Conservation (phyloP, 2,329 filamentous ascomycete genomes). For the Epicoccum nigrum region DNA sequence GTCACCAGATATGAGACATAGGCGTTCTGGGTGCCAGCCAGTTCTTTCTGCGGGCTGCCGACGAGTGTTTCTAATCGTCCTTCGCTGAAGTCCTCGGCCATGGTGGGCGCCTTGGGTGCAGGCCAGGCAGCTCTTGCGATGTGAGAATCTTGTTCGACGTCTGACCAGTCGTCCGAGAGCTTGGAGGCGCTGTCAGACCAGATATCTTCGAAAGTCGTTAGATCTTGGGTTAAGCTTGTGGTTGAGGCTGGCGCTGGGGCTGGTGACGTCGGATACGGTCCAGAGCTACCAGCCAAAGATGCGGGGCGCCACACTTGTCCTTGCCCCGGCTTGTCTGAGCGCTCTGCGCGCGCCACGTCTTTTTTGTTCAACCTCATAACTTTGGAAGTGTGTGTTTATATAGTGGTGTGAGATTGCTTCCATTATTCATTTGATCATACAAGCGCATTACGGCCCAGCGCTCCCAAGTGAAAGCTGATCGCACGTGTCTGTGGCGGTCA, state of each 20-base stretch:
- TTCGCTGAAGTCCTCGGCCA: slow-evolving; percentile 52
- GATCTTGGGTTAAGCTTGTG: neutral
- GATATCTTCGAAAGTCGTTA: slow-evolving; percentile 8
- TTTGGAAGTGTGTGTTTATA: no score
- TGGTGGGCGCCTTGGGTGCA: slow-evolving; percentile 24
- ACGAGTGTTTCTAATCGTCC: slow-evolving; percentile 86
- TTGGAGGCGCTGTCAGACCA: slow-evolving; percentile 3
- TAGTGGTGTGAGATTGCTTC: no score
- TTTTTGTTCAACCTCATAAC: no score
- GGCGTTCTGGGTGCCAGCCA: slow-evolving; percentile 93
- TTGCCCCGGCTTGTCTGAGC: neutral
- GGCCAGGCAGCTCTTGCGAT: neutral
- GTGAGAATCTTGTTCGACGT: slow-evolving; percentile 4
- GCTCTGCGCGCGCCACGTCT: neutral
- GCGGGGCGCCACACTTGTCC: slow-evolving; percentile 6
- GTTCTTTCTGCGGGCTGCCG: slow-evolving; percentile 86
- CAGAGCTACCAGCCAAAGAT: neutral
- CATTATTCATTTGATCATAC: neutral
- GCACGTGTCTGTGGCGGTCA: slow-evolving; percentile 2
- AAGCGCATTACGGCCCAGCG: slow-evolving; percentile 2
- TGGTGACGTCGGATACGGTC: slow-evolving; percentile 7
- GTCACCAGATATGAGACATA: slow-evolving; percentile 96
- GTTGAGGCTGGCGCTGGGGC: slow-evolving; percentile 13
- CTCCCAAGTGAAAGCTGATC: neutral
- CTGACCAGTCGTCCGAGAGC: slow-evolving; percentile 3